Evolutionary conservation across 1,284 basidiomycete genomes (phyloP).

Genomic region (Cutaneotrichosporon dermatis): DNA sequence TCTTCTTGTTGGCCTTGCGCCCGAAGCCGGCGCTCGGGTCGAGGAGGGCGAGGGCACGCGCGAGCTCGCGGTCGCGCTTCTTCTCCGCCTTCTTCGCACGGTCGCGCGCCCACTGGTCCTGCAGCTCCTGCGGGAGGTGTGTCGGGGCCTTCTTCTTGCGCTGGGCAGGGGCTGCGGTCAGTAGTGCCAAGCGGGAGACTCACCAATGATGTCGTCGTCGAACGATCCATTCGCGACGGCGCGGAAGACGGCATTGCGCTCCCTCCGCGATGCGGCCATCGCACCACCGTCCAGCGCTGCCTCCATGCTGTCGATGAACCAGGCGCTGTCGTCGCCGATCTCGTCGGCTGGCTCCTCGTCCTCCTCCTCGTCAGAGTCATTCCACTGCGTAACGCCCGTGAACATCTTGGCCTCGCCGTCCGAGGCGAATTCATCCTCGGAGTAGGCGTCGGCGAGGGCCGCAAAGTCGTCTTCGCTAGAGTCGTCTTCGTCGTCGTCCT

Average conservation of each 20-base stretch:
- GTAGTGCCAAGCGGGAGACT: conserved; percentile 11
- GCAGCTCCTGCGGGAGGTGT: conserved; percentile 60
- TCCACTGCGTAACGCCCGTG: conserved; percentile 10
- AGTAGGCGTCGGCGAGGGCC: conserved; percentile 15
- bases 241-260: conserved; percentile 59
- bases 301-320: conserved; percentile 40
- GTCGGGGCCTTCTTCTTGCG: conserved; percentile 53
- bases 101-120: conserved; percentile 72
- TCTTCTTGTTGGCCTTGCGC: conserved; percentile 54
- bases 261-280: conserved; percentile 53
- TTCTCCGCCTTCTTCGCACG: conserved; percentile 72
- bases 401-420: conserved; percentile 13
- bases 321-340: conserved; percentile 19
- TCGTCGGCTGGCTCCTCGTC: conserved; percentile 18
- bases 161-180: conserved; percentile 28
- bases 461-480: conserved; percentile 16
- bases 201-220: conserved; percentile 48
- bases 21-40: conserved; percentile 1
- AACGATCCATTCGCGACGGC: conserved; percentile 62
- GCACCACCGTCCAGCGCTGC: conserved; percentile 55
- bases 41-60: conserved; percentile 17
- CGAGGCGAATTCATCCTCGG: conserved; percentile 18
- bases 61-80: conserved; percentile 61
- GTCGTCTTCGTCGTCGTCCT: conserved; percentile 10
- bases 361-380: conserved; percentile 9